phyloP scores from a whole-genome alignment of 2,329 filamentous ascomycete genomes.

The Catunica adiposa region DNA sequence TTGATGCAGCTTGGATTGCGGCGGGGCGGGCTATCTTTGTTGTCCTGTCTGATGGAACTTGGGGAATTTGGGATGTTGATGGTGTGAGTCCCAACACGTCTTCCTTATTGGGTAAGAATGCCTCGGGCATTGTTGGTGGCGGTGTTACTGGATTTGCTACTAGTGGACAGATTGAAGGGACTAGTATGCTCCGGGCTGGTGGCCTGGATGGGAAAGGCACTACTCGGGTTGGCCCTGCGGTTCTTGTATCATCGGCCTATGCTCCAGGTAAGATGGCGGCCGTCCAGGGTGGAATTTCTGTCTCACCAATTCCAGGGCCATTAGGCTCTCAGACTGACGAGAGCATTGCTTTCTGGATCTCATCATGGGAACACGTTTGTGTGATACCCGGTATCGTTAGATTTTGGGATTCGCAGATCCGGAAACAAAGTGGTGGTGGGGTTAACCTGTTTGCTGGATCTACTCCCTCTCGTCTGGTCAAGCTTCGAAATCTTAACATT shows the following conservation, averaged over 20 bases:
- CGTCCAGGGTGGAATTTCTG: slow-evolving; percentile 36
- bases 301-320: slow-evolving; percentile 28
- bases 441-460: slow-evolving; percentile 40
- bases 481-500: slow-evolving; percentile 34
- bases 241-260: slow-evolving; percentile 24
- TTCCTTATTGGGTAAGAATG: slow-evolving; percentile 32
- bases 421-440: slow-evolving; percentile 32
- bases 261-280: slow-evolving; percentile 35
- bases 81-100: slow-evolving; percentile 34
- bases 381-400: slow-evolving; percentile 37
- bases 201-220: slow-evolving; percentile 21
- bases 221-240: slow-evolving; percentile 27
- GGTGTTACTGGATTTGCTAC: slow-evolving; percentile 41
- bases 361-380: slow-evolving; percentile 38
- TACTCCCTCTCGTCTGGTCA: slow-evolving; percentile 39
- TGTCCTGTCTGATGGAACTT: slow-evolving; percentile 46
- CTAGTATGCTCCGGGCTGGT: slow-evolving; percentile 33
- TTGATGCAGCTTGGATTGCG: slow-evolving; percentile 45
- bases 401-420: slow-evolving; percentile 44
- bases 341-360: slow-evolving; percentile 40
- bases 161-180: slow-evolving; percentile 44
- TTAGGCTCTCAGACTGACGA: slow-evolving; percentile 32
- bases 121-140: slow-evolving; percentile 37
- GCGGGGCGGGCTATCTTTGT: slow-evolving; percentile 42
- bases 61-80: slow-evolving; percentile 53